A percentile compares a stretch with the other conserved stretches of the same genome.
Conservation (phyloP, 1,284 basidiomycete genomes). For the Ustilago curta region DNA sequence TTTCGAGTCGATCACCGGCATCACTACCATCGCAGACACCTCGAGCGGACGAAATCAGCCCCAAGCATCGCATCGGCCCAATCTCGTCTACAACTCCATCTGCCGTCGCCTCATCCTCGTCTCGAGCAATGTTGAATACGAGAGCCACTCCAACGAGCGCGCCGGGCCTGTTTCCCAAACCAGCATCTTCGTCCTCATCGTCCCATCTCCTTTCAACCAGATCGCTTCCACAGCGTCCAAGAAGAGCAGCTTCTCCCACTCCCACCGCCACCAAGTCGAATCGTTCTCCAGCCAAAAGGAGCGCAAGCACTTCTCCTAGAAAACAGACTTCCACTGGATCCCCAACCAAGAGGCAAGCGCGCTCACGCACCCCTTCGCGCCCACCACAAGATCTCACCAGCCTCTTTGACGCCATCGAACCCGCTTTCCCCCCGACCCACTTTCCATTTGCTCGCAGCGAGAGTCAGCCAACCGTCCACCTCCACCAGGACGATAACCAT, state of each 20-base stretch:
- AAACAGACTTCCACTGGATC: slow-evolving; percentile 20
- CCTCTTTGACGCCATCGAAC: slow-evolving; percentile 44
- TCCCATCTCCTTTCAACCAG: slow-evolving; percentile 11
- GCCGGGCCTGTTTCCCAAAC: slow-evolving; percentile 15
- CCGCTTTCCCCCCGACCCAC: slow-evolving; percentile 22
- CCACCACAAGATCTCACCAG: slow-evolving; percentile 43
- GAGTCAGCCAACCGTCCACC: slow-evolving; percentile 27
- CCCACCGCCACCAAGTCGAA: slow-evolving; percentile 11
- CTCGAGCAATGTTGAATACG: slow-evolving; percentile 10
- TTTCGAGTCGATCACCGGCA: background rate
- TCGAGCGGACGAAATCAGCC: slow-evolving; percentile 1
- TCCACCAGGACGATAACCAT: slow-evolving; percentile 11
- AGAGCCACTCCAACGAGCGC: slow-evolving; percentile 12
- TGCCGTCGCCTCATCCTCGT: background rate
- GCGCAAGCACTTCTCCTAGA: slow-evolving; percentile 40
- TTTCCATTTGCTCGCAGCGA: slow-evolving; percentile 41
- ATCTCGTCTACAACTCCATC: slow-evolving; percentile 5
- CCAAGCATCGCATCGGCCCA: slow-evolving; percentile 5
- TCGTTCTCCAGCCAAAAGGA: slow-evolving; percentile 23
- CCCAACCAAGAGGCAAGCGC: slow-evolving; percentile 30
- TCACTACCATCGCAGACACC: slow-evolving; percentile 14
- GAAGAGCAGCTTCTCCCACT: slow-evolving; percentile 32
- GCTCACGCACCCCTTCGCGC: slow-evolving; percentile 35
- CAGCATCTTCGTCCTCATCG: slow-evolving; percentile 18
- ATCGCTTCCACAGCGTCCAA: slow-evolving; percentile 31